Evolutionary conservation across 768 basidiomycete genomes (phyloP).

Genomic region (Fistulinella prunicolor): DNA sequence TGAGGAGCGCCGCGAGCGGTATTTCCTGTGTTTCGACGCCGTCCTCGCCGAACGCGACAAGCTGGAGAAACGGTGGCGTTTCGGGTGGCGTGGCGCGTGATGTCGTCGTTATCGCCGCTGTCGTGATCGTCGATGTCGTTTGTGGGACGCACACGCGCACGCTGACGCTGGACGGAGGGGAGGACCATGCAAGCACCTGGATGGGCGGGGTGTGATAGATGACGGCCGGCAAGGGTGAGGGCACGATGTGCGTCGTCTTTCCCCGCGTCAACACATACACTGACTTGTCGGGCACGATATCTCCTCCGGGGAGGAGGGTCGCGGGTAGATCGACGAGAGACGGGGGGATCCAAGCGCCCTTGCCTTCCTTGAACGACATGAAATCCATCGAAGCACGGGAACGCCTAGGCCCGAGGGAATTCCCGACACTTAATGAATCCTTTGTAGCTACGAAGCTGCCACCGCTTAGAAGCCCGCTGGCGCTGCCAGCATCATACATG

Average conservation of each 20-base stretch:
- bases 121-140: too few species aligned
- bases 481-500: conserved; percentile 40
- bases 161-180: conserved; percentile 51
- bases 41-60: conserved; percentile 65
- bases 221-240: conserved; percentile 61
- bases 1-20: conserved; percentile 45
- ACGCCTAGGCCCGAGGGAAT: conserved; percentile 29
- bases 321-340: conserved; percentile 25
- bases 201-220: conserved; percentile 49
- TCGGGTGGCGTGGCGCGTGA: background rate
- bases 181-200: conserved; percentile 55
- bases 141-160: conserved; percentile 46
- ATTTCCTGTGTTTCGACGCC: conserved; percentile 77
- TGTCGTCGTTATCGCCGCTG: too few species aligned
- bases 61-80: conserved; percentile 52
- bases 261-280: conserved; percentile 71
- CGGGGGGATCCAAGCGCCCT: conserved; percentile 27
- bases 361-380: conserved; percentile 38
- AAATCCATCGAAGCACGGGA: conserved; percentile 45
- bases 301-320: conserved; percentile 15
- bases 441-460: conserved; percentile 22
- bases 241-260: conserved; percentile 62
- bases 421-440: conserved; percentile 24
- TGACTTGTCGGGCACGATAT: conserved; percentile 30
- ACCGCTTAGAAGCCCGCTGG: conserved; percentile 5